These are phyloP conservation scores for Pinus albicaulis DNA, from an alignment of 75 land plant genomes.

Conservation along the genomic window DNA sequence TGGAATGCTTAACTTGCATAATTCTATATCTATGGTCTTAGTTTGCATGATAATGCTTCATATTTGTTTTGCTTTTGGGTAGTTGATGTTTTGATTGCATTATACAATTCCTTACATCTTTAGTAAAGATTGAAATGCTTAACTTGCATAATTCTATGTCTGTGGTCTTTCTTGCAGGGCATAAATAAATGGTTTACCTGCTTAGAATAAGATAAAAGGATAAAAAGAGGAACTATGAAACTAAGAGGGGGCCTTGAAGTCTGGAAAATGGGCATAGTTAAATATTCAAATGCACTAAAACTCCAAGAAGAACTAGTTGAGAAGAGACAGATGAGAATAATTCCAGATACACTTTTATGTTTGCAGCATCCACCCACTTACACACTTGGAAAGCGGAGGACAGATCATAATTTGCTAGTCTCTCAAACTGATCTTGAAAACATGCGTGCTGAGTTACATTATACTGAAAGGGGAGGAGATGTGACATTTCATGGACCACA, in stretches of 20 bases:
- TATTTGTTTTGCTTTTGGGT: not conserved
- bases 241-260: constrained; percentile 48
- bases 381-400: constrained; percentile 83
- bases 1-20: not conserved
- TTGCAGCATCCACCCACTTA: constrained; percentile 95
- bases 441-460: constrained; percentile 79
- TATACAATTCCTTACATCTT: not conserved
- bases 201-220: not conserved
- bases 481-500: constrained; percentile 91
- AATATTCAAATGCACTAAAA: constrained; percentile 65
- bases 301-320: constrained; percentile 64
- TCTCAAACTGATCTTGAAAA: constrained; percentile 46
- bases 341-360: constrained; percentile 64
- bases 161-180: not conserved
- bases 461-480: constrained; percentile 92
- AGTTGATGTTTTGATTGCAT: not conserved
- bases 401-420: constrained; percentile 66
- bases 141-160: not conserved
- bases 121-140: not conserved
- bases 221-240: constrained; percentile 24
- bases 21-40: not conserved
- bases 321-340: constrained; percentile 40
- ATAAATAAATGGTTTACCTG: not conserved
- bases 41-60: not conserved
- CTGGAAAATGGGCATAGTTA: constrained; percentile 72